phyloP scores from a whole-genome alignment of 2,329 filamentous ascomycete genomes.

The Capronia epimyces region DNA sequence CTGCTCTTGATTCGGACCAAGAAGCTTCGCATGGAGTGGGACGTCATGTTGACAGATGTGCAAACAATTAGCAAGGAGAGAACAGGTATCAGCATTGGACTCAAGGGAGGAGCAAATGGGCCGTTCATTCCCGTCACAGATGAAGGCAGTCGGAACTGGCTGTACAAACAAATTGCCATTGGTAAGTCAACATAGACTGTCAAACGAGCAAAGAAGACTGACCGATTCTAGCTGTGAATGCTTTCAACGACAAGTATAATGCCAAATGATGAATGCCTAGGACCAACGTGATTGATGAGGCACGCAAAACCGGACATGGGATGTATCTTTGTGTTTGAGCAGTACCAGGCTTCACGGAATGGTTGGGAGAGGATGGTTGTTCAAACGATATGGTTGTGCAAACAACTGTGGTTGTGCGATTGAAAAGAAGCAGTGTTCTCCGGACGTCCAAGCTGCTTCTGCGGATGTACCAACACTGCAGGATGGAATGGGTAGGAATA shows the following conservation, averaged over 20 bases:
- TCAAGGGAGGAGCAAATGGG: constrained; percentile 86
- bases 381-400: too few relatives aligned
- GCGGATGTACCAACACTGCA: too few relatives aligned
- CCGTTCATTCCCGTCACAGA: constrained; percentile 93
- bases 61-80: constrained; percentile 96
- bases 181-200: constrained; percentile 34
- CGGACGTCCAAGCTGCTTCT: too few relatives aligned
- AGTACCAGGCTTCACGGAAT: too few relatives aligned
- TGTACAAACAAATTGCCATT: constrained; percentile 61
- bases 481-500: too few relatives aligned
- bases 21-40: constrained; percentile 86
- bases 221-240: constrained; percentile 51
- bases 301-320: neutral
- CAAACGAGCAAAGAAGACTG: neutral
- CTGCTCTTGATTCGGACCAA: constrained; percentile 88
- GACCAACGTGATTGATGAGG: neutral
- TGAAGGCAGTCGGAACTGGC: constrained; percentile 66
- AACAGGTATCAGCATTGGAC: constrained; percentile 80
- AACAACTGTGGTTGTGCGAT: neutral
- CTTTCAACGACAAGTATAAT: constrained; percentile 63
- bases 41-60: constrained; percentile 89
- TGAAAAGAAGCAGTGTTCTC: too few relatives aligned
- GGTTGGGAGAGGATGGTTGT: too few relatives aligned
- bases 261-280: constrained; percentile 45
- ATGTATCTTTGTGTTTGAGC: too few relatives aligned